Evolutionary conservation across 2,329 filamentous ascomycete genomes (phyloP), one percentile per base, ranked within the genome.

Genomic region (Penicillium sp.): DNA sequence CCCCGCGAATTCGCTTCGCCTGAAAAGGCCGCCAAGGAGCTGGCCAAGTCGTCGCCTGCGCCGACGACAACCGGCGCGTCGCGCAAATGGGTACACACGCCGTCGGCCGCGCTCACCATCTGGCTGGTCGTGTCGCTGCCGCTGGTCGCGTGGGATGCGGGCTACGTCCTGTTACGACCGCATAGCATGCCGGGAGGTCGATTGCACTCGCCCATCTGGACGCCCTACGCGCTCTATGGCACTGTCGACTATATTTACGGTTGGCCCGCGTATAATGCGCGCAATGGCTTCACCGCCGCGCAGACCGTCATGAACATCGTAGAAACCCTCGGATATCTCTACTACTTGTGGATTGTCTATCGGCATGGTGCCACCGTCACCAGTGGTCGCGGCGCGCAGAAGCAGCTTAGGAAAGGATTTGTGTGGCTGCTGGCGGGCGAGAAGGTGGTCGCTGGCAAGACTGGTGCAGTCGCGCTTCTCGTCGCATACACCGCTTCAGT

Each of bases 191-290:
- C 86, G 0, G 89, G 90, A 60, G 91, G 91, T 13, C 74, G 72
- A 40, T 76, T 88, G 46, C 89, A 95, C 75, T 80, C 75, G 61
- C 88, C 89, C 1, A 63, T 96, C 34, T 96, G 84, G 82, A 76
- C 74, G 24, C 90, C 89, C 0, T 96, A 96, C 74, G 84, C 82
- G 65, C 83, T 95, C 1, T 96, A 96, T 75, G 89, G 87, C 51
- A 76, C 80, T 44, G 78, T 96, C 59, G 91, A 96, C 73, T 79
- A 91, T 70, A 79, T 93, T 26, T 96, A 96, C 75, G 90, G 91
- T 33, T 87, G 82, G 78, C 85, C 87, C 62, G 86, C 88, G 3
- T 90, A 82, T 68, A 75, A 89, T 54, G 78, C 78, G 13, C 71
- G 79, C 18, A 85, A 86, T 67, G 90, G 91, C 29, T 96, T 95